These are phyloP conservation scores for Pleurotus ostreatus DNA, from an alignment of 768 basidiomycete species.

Conservation along the genomic window DNA sequence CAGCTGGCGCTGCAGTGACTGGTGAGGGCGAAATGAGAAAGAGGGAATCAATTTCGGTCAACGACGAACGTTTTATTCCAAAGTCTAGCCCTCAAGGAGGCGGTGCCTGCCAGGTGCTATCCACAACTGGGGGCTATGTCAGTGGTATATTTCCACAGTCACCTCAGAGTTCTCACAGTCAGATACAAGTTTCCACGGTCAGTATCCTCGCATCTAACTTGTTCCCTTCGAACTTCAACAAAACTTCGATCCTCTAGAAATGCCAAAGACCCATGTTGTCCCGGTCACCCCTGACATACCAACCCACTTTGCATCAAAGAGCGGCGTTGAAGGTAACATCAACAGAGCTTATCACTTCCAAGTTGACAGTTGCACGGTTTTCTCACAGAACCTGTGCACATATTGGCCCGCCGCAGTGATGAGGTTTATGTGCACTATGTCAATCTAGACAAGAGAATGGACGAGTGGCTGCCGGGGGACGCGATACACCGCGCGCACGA, in stretches of 20 bases:
- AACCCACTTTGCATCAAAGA: not conserved
- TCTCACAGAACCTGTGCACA: constrained; percentile 41
- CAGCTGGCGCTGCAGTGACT: too few relatives aligned
- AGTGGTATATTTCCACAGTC: too few relatives aligned
- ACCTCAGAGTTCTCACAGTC: not conserved
- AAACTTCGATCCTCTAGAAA: constrained; percentile 6
- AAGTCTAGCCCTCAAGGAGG: not conserved
- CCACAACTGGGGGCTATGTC: not conserved
- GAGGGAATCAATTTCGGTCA: too few relatives aligned
- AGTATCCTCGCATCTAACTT: not conserved
- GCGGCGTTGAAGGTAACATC: not conserved
- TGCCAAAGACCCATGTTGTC: constrained; percentile 27
- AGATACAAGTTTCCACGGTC: not conserved
- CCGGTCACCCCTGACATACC: constrained; percentile 11
- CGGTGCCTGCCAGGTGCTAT: not conserved
- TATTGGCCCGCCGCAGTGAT: constrained; percentile 47
- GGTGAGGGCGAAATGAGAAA: too few relatives aligned
- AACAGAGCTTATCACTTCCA: too few relatives aligned
- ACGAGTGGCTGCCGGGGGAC: constrained; percentile 63
- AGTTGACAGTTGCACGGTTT: not conserved
- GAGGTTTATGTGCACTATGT: constrained; percentile 73
- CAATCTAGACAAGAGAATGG: constrained; percentile 65
- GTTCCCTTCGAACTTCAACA: not conserved
- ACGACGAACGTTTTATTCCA: too few relatives aligned
- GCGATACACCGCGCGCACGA: constrained; percentile 11